A percentile compares a stretch with the other conserved stretches of the same genome.
phyloP scores from a whole-genome alignment of 768 basidiomycete genomes.

The Auricularia heimuer region DNA sequence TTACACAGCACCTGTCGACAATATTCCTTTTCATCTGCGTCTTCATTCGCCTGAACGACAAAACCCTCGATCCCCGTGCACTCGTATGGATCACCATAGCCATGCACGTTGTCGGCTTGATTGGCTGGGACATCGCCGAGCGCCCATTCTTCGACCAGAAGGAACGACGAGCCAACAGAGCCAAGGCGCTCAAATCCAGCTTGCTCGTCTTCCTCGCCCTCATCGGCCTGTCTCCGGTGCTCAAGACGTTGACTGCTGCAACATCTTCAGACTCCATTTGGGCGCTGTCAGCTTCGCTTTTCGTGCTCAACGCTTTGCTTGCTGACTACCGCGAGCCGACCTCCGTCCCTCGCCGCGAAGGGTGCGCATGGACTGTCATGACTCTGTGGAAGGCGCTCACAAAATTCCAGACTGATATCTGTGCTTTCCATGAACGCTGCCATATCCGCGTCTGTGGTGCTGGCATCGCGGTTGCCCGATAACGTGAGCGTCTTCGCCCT shows the following conservation, averaged over 20 bases:
- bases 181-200: constrained; percentile 68
- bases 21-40: constrained; percentile 75
- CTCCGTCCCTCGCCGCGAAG: constrained; percentile 16
- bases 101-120: constrained; percentile 52
- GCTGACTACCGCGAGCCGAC: constrained; percentile 61
- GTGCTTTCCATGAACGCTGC: constrained; percentile 87
- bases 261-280: constrained; percentile 96
- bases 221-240: constrained; percentile 82
- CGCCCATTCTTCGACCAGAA: constrained; percentile 17
- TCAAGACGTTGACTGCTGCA: constrained; percentile 85
- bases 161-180: constrained; percentile 25
- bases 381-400: constrained; percentile 11
- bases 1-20: constrained; percentile 76
- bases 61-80: constrained; percentile 54
- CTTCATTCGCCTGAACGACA: constrained; percentile 62
- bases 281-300: constrained; percentile 82
- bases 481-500: constrained; percentile 85
- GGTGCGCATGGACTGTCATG: constrained; percentile 16
- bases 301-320: constrained; percentile 70
- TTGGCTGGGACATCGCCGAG: constrained; percentile 50
- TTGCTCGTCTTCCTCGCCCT: constrained; percentile 82
- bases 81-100: constrained; percentile 55
- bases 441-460: constrained; percentile 83
- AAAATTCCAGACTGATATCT: constrained; percentile 52
- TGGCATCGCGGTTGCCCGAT: constrained; percentile 79